phyloP scores from a whole-genome alignment of 495 filamentous ascomycete genomes.

The Platismatia glauca region DNA sequence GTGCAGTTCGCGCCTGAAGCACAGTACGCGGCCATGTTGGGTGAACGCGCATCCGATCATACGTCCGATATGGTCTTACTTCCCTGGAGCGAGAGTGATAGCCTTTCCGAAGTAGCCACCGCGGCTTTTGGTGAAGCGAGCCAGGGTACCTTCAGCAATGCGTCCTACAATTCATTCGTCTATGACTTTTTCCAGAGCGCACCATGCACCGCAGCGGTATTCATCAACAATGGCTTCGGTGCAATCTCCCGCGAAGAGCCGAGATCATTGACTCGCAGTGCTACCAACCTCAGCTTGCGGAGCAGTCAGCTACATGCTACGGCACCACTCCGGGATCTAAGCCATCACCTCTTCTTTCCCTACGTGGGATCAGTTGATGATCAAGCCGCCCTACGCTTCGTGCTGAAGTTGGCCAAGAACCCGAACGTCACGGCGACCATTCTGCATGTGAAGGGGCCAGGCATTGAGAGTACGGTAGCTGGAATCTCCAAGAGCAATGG shows the following conservation, averaged over 20 bases:
- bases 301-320: constrained; percentile 17
- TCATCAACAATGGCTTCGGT: constrained; percentile 68
- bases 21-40: constrained; percentile 69
- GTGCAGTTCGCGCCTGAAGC: constrained; percentile 67
- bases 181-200: constrained; percentile 51
- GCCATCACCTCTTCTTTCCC: constrained; percentile 79
- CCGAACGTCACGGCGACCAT: constrained; percentile 67
- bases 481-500: constrained; percentile 18
- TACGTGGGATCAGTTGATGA: constrained; percentile 85
- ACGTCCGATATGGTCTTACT: constrained; percentile 74
- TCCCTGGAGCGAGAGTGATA: constrained; percentile 85
- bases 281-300: constrained; percentile 31
- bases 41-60: constrained; percentile 54
- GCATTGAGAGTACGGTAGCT: constrained; percentile 23
- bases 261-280: constrained; percentile 28
- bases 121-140: neutral
- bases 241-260: constrained; percentile 30
- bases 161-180: constrained; percentile 57
- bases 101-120: constrained; percentile 46
- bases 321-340: constrained; percentile 49
- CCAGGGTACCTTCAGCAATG: constrained; percentile 32
- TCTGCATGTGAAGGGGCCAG: constrained; percentile 38
- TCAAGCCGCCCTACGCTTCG: constrained; percentile 66
- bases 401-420: constrained; percentile 72
- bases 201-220: constrained; percentile 63